These are phyloP conservation scores for Lanzia echinophila DNA, from an alignment of 2,329 filamentous ascomycete genomes.

Conservation along the genomic window DNA sequence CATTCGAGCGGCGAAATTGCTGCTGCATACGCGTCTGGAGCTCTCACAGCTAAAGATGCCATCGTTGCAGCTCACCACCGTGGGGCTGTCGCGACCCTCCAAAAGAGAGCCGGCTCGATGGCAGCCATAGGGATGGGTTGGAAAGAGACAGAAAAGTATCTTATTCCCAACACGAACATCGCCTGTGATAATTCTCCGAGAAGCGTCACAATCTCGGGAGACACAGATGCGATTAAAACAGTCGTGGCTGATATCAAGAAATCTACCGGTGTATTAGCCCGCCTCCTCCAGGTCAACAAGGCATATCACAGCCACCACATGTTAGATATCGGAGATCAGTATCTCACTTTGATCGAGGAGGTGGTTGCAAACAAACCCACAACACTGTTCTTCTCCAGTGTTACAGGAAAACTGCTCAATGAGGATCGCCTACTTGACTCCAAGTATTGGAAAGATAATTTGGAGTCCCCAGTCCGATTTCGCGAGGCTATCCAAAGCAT, in stretches of 20 bases:
- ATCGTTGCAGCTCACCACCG: constrained; percentile 39
- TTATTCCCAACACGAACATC: neutral
- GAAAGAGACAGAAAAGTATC: neutral
- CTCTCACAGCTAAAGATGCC: constrained; percentile 28
- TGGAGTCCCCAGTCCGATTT: neutral
- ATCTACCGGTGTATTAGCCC: too few species aligned
- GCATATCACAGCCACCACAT: constrained; percentile 38
- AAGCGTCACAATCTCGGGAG: neutral
- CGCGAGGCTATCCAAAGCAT: neutral
- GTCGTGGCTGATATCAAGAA: too few species aligned
- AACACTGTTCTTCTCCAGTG: neutral
- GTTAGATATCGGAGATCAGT: neutral
- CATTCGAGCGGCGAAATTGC: constrained; percentile 39
- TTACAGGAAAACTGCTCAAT: neutral
- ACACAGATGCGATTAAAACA: neutral
- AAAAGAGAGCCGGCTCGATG: neutral
- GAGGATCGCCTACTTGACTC: neutral
- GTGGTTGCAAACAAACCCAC: neutral
- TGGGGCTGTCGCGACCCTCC: neutral
- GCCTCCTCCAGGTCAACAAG: constrained; percentile 33
- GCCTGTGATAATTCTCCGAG: neutral
- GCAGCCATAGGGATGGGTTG: neutral
- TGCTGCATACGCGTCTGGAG: constrained; percentile 37
- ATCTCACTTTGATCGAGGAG: neutral
- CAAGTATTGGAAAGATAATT: neutral